These are phyloP conservation scores for Poronia punctata DNA, from an alignment of 495 filamentous ascomycete genomes.

Conservation along the genomic window DNA sequence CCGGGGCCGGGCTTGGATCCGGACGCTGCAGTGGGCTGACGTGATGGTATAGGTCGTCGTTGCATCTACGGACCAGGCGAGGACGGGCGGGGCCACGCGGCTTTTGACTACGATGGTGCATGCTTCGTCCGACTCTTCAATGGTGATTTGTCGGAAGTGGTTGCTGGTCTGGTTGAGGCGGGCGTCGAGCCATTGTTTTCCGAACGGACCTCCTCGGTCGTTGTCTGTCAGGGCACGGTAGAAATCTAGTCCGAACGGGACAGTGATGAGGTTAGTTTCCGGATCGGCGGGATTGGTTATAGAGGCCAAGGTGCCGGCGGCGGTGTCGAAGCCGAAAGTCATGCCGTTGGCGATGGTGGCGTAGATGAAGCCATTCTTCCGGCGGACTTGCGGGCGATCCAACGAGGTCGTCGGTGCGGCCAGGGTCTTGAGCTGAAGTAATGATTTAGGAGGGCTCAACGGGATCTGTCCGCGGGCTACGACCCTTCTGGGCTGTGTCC, in stretches of 20 bases:
- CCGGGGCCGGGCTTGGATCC: slow-evolving; percentile 31
- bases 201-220: slow-evolving; percentile 45
- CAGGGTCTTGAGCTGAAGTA: slow-evolving; percentile 21
- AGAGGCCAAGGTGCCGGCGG: slow-evolving; percentile 30
- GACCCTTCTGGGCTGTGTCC: slow-evolving; percentile 41
- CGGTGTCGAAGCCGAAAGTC: slow-evolving; percentile 37
- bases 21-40: slow-evolving; percentile 36
- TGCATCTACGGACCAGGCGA: slow-evolving; percentile 54
- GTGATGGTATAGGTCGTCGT: slow-evolving; percentile 49
- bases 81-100: slow-evolving; percentile 51
- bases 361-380: slow-evolving; percentile 19
- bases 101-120: slow-evolving; percentile 34
- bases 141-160: slow-evolving; percentile 36
- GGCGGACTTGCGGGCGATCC: slow-evolving; percentile 11
- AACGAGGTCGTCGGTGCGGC: neutral
- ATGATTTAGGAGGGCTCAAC: slow-evolving; percentile 19
- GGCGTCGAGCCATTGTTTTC: slow-evolving; percentile 33
- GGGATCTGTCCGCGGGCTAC: slow-evolving; percentile 48
- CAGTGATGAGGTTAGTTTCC: slow-evolving; percentile 34
- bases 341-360: slow-evolving; percentile 22
- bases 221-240: slow-evolving; percentile 59
- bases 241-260: slow-evolving; percentile 37
- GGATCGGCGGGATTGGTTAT: slow-evolving; percentile 22
- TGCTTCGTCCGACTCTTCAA: slow-evolving; percentile 24
- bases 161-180: slow-evolving; percentile 37